phyloP scores from a whole-genome alignment of 2,329 filamentous ascomycete genomes.

The Colletotrichum musae region DNA sequence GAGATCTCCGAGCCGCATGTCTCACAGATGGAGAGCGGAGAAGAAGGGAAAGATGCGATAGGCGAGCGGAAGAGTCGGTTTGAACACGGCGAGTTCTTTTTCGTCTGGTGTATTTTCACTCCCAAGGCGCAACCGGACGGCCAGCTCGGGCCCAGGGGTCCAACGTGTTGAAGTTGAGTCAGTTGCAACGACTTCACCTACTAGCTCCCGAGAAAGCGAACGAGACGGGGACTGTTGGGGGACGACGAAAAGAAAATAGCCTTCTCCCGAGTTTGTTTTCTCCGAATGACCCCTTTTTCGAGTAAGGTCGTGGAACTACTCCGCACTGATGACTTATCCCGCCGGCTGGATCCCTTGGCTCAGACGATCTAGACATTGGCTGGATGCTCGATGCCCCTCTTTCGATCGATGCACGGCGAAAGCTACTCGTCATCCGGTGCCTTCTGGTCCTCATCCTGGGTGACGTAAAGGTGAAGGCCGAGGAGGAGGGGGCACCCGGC shows the following conservation, averaged over 20 bases:
- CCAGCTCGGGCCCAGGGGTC: conserved; percentile 26
- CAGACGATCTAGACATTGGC: conserved; percentile 3
- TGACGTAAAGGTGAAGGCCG: conserved; percentile 6
- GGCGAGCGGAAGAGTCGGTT: background rate
- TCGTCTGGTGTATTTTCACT: conserved; percentile 3
- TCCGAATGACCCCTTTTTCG: conserved; percentile 3
- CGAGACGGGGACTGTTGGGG: background rate
- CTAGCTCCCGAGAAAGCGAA: conserved; percentile 9
- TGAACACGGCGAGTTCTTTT: background rate
- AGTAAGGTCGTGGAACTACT: background rate
- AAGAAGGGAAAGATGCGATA: conserved; percentile 28
- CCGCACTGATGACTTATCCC: background rate
- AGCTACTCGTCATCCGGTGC: conserved; percentile 15
- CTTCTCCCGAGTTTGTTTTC: background rate
- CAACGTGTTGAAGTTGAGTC: background rate
- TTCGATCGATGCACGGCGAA: conserved; percentile 26
- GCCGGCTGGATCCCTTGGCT: conserved; percentile 5
- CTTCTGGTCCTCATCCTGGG: background rate
- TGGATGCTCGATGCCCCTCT: conserved; percentile 18
- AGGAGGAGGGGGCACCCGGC: background rate
- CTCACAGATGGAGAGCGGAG: background rate
- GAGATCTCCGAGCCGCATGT: background rate
- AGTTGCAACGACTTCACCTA: background rate
- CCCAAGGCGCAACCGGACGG: conserved; percentile 1
- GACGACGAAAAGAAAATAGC: background rate